These are phyloP conservation scores for Dendrocalamus sinicus DNA, from an alignment of 176 grass and related monocot genomes.

Conservation along the genomic window DNA sequence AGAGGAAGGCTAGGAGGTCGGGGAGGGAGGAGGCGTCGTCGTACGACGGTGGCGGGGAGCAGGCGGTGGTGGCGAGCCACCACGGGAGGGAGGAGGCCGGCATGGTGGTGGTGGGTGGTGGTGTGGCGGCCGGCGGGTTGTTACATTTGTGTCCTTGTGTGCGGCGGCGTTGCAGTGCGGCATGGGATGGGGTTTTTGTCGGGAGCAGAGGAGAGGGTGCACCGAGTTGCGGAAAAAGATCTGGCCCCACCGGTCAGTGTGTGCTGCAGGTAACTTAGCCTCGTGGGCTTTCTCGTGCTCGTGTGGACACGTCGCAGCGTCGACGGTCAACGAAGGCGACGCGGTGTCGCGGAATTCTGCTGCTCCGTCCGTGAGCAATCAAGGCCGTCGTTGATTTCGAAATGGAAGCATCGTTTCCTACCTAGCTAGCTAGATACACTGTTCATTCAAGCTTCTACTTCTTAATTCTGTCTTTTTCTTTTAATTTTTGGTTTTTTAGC, in stretches of 20 bases:
- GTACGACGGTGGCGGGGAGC: not conserved
- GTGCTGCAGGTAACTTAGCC: not conserved
- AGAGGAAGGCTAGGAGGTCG: constrained; percentile 6
- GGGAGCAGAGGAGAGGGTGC: too few species aligned
- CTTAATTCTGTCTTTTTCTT: too few species aligned
- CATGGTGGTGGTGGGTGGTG: not conserved
- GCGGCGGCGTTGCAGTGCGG: not conserved
- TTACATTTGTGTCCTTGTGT: not conserved
- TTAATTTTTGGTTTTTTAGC: too few species aligned
- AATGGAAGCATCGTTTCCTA: not conserved
- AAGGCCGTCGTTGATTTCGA: not conserved
- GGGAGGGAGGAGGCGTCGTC: not conserved
- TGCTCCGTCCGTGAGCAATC: not conserved
- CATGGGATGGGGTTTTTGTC: not conserved
- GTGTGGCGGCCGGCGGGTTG: not conserved
- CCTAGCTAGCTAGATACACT: too few species aligned
- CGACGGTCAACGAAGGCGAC: not conserved
- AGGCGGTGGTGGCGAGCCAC: constrained; percentile 49
- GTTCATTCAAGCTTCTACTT: too few species aligned
- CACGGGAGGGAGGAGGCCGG: constrained; percentile 29
- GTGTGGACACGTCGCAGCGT: not conserved
- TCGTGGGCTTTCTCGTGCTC: not conserved
- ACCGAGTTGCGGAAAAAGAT: not conserved
- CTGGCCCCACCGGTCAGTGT: not conserved
- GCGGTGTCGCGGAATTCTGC: not conserved